Conservation (phyloP, 257 asterid genomes). For the Scutellaria barbata region DNA sequence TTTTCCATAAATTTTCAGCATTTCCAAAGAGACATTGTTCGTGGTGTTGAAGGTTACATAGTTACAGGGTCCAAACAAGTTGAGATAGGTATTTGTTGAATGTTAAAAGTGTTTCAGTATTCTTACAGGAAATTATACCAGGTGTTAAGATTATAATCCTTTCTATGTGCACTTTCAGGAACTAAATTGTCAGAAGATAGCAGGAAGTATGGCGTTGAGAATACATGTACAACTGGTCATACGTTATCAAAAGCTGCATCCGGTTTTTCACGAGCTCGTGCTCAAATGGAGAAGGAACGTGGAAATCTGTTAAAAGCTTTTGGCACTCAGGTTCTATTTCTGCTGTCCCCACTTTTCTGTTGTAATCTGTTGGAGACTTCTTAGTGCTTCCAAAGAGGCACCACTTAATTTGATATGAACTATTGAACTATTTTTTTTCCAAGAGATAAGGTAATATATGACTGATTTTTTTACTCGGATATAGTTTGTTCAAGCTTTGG, state of each 20-base stretch:
- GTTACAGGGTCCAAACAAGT: conserved; percentile 95
- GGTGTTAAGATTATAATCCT: conserved; percentile 28
- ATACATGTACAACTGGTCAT: conserved; percentile 85
- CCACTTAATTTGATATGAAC: neutral
- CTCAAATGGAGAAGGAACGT: conserved; percentile 91
- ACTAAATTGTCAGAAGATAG: conserved; percentile 91
- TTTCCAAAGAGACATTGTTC: conserved; percentile 97
- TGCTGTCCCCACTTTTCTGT: conserved; percentile 9
- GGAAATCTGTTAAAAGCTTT: conserved; percentile 89
- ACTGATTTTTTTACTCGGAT: no score
- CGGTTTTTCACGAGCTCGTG: conserved; percentile 78
- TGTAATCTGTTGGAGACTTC: neutral
- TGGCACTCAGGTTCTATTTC: conserved; percentile 81
- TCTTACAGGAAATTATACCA: neutral
- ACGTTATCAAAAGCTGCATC: conserved; percentile 90
- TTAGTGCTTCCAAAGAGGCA: neutral
- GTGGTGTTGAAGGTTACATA: conserved; percentile 96
- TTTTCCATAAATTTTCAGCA: conserved; percentile 63
- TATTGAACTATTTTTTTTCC: neutral
- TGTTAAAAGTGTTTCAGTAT: conserved; percentile 13
- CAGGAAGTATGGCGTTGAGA: conserved; percentile 88
- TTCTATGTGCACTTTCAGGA: conserved; percentile 47
- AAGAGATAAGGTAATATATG: neutral
- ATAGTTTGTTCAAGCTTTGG: neutral
- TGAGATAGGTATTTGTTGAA: conserved; percentile 70